These are phyloP conservation scores for Leccinellum albellum DNA, from an alignment of 768 basidiomycete species.

Conservation along the genomic window DNA sequence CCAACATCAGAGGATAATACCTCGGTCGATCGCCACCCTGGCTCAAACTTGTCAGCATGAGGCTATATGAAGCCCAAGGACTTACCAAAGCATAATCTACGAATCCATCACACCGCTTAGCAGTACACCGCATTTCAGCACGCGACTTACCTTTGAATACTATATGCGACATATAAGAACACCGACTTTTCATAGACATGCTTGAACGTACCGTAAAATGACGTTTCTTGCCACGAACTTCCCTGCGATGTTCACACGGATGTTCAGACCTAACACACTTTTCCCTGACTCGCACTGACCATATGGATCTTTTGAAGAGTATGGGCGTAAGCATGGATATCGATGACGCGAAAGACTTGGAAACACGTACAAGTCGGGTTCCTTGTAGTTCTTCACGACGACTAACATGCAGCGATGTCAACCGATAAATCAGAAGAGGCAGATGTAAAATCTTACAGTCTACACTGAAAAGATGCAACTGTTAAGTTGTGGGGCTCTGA, in stretches of 20 bases:
- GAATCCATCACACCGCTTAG: conserved; percentile 5
- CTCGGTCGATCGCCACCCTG: conserved; percentile 95
- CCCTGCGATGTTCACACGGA: conserved; percentile 48
- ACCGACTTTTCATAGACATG: background rate
- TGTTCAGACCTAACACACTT: conserved; percentile 21
- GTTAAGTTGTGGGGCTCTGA: background rate
- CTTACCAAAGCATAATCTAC: conserved; percentile 87
- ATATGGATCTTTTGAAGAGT: conserved; percentile 60
- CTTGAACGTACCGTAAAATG: conserved; percentile 77
- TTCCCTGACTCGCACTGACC: conserved; percentile 48
- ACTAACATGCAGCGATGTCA: conserved; percentile 36
- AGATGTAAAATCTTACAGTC: conserved; percentile 50
- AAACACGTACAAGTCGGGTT: conserved; percentile 71
- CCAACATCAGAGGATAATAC: conserved; percentile 24
- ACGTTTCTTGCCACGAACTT: conserved; percentile 80
- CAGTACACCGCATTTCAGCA: background rate
- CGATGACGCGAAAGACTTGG: background rate
- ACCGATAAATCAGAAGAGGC: background rate
- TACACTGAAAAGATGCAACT: conserved; percentile 41
- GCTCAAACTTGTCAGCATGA: background rate
- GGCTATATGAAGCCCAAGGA: background rate
- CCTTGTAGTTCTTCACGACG: conserved; percentile 67
- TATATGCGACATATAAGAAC: conserved; percentile 22
- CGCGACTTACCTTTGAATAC: conserved; percentile 70
- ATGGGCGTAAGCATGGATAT: conserved; percentile 2